Evolutionary conservation across 345 rosid species (phyloP), one percentile per base, ranked within the genome.

Genomic region (Balakata baccata): DNA sequence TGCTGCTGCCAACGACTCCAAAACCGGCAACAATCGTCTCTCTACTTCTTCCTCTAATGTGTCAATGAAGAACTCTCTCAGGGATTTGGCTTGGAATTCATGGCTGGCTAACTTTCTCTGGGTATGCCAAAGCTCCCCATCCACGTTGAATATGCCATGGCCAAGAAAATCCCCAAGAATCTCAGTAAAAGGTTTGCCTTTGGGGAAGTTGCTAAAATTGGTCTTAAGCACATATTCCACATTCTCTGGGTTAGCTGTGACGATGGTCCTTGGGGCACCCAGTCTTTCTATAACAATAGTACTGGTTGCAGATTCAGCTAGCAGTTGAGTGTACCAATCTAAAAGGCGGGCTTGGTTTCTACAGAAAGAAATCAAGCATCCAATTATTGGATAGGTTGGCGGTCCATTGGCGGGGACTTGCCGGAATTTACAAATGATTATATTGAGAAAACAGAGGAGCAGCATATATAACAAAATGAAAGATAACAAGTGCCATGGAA

Each of bases 101-200:
- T 75, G 82, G 73, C 79, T 75, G 12, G 68, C 78, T 3, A 79
- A 59, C 68, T 74, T 79, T 11, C 82, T 69, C 22, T 79, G 82
- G 2, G 52, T n/a, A n/a, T 74, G 73, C 82, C 82, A 79, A 25
- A 75, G 72, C 73, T 79, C 78, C 18, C 82, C 78, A 14, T 79
- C 82, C 37, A 70, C 78, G 53, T 79, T 79, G 82, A 79, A 79
- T 64, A 79, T 79, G 29, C 82, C 82, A 37, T 51, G 65, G 64
- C 82, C 82, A 14, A 79, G 78, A 70, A 79, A 89, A 71, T 91
- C 97, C n/a, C 89, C 90, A 0, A 93, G 89, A 69, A 88, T 86
- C 29, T 91, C 95, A 8, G 97, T 93, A 70, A 93, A 93, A 61
- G 95, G 95, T 84, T 85, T 85, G 58, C 97, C 98, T 71, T 91